phyloP scores from a whole-genome alignment of 345 rosid genomes.

The Sisymbrium irio region DNA sequence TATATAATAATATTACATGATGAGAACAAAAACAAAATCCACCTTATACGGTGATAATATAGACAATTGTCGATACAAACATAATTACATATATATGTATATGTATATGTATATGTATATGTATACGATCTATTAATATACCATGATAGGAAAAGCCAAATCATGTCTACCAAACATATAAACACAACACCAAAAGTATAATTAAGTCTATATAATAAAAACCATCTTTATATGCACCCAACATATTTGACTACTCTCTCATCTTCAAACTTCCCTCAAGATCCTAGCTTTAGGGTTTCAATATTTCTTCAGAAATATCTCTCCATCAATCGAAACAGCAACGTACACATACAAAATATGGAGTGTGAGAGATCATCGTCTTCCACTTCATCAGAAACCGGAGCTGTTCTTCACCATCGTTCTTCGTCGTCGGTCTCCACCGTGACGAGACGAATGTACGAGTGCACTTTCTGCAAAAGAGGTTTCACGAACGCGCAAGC shows the following conservation, averaged over 20 bases:
- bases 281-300: constrained; percentile 10
- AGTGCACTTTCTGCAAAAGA: constrained; percentile 80
- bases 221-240: constrained; percentile 22
- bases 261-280: constrained; percentile 11
- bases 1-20: background rate
- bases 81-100: background rate
- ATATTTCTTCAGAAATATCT: background rate
- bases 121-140: constrained; percentile 2
- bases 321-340: background rate
- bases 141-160: constrained; percentile 22
- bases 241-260: constrained; percentile 9
- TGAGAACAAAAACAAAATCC: background rate
- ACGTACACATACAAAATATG: constrained; percentile 8
- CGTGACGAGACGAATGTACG: constrained; percentile 50
- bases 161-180: constrained; percentile 28
- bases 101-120: background rate
- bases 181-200: background rate
- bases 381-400: constrained; percentile 34
- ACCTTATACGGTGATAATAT: background rate
- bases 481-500: constrained; percentile 97
- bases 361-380: constrained; percentile 35
- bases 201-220: constrained; percentile 1
- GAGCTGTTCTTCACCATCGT: background rate
- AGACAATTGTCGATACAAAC: background rate
- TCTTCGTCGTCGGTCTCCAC: constrained; percentile 25